A percentile compares a stretch with the other conserved stretches of the same genome.
phyloP scores from a whole-genome alignment of 2,329 filamentous ascomycete genomes.

The Pezicula rhizophila region DNA sequence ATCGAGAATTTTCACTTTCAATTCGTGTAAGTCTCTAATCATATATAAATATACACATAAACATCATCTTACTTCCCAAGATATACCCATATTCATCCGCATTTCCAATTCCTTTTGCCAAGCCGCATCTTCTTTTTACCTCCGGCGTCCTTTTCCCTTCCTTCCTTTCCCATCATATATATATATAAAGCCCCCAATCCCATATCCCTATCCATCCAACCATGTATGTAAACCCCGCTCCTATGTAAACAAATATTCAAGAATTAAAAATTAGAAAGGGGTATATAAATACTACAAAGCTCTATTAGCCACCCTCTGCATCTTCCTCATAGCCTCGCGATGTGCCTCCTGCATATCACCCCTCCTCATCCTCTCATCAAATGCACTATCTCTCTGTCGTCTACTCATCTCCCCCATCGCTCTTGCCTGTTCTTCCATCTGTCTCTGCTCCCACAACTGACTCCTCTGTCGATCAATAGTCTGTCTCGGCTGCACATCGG shows the following conservation, averaged over 20 bases:
- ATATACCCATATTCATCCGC: background rate
- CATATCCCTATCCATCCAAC: background rate
- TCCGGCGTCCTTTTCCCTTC: background rate
- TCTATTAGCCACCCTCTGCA: conserved; percentile 49
- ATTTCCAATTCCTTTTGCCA: background rate
- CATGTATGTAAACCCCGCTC: background rate
- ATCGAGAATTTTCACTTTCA: too few species aligned
- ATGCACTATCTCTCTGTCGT: conserved; percentile 53
- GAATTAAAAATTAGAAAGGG: background rate
- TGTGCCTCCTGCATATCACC: conserved; percentile 72
- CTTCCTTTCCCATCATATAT: background rate
- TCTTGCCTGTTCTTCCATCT: conserved; percentile 50
- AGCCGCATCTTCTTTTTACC: background rate
- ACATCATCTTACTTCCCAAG: background rate
- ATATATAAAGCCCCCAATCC: background rate
- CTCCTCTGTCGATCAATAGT: conserved; percentile 49
- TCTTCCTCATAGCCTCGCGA: conserved; percentile 69
- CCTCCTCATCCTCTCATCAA: conserved; percentile 71
- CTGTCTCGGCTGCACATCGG: conserved; percentile 21
- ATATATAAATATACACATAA: too few species aligned
- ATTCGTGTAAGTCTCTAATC: too few species aligned
- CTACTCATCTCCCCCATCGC: conserved; percentile 51
- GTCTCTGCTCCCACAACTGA: conserved; percentile 50
- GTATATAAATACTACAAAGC: background rate
- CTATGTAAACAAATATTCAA: background rate